These are phyloP conservation scores for Glaciozyma martinii DNA, from an alignment of 768 basidiomycete species.

Conservation along the genomic window DNA sequence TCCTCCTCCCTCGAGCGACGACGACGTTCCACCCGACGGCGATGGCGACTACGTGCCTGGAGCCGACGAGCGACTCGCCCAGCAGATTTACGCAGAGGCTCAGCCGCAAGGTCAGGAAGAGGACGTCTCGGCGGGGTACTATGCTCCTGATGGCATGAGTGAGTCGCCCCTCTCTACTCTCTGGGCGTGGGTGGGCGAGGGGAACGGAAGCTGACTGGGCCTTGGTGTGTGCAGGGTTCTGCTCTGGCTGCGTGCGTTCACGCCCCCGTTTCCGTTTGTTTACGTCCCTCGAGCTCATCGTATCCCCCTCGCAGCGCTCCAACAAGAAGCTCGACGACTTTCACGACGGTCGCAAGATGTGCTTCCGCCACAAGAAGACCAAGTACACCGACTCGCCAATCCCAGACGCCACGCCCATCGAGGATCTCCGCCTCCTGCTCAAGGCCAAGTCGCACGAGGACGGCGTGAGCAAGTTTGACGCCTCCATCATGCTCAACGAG, in stretches of 20 bases:
- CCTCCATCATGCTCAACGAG: background rate
- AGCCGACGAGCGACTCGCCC: background rate
- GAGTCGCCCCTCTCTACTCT: background rate
- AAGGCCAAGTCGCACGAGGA: background rate
- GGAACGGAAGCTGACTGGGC: background rate
- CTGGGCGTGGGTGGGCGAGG: background rate
- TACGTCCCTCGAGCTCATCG: background rate
- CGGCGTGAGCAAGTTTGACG: background rate
- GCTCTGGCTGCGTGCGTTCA: slow-evolving; percentile 1
- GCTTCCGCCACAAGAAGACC: background rate
- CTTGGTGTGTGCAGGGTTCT: background rate
- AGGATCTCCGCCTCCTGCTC: background rate
- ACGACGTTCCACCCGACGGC: background rate
- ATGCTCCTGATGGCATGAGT: background rate
- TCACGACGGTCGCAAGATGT: background rate
- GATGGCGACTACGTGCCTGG: background rate
- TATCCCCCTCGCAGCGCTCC: background rate
- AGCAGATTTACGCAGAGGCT: background rate
- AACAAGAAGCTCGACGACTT: background rate
- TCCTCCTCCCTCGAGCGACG: background rate
- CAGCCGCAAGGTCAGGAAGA: background rate
- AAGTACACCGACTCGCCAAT: background rate
- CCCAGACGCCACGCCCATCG: background rate
- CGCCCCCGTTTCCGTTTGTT: background rate
- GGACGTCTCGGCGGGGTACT: background rate